These are phyloP conservation scores for Teunomyces aglyptinius DNA, from an alignment of 805 yeast genomes.

Conservation along the genomic window DNA sequence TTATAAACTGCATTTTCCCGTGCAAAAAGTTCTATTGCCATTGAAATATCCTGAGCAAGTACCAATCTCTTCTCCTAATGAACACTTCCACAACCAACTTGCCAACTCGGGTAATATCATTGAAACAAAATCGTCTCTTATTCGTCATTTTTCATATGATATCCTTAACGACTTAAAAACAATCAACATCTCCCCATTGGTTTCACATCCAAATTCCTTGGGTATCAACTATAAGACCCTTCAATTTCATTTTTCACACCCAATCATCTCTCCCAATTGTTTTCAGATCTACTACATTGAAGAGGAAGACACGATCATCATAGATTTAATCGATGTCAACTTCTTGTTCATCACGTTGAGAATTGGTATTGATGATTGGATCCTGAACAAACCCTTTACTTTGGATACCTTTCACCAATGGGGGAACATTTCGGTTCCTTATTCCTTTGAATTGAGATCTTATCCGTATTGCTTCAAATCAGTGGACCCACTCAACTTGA, in stretches of 20 bases:
- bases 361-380: constrained; percentile 45
- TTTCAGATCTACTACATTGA: constrained; percentile 11
- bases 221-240: constrained; percentile 36
- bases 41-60: constrained; percentile 19
- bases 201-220: constrained; percentile 30
- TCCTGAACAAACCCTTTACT: constrained; percentile 14
- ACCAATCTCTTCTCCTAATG: constrained; percentile 16
- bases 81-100: constrained; percentile 19
- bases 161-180: constrained; percentile 31
- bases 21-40: constrained; percentile 19
- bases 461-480: constrained; percentile 53
- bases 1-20: constrained; percentile 16
- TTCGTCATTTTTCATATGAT: constrained; percentile 29
- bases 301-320: constrained; percentile 30
- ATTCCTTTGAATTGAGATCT: constrained; percentile 46
- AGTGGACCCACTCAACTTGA: constrained; percentile 41
- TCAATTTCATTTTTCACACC: constrained; percentile 21
- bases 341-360: constrained; percentile 53
- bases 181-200: constrained; percentile 40
- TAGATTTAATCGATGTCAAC: constrained; percentile 53
- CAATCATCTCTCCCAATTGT: constrained; percentile 13
- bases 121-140: constrained; percentile 15
- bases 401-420: constrained; percentile 46
- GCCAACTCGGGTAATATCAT: constrained; percentile 24
- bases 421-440: constrained; percentile 69